Evolutionary conservation across 768 basidiomycete genomes (phyloP).

Genomic region (Ramaria rubella): DNA sequence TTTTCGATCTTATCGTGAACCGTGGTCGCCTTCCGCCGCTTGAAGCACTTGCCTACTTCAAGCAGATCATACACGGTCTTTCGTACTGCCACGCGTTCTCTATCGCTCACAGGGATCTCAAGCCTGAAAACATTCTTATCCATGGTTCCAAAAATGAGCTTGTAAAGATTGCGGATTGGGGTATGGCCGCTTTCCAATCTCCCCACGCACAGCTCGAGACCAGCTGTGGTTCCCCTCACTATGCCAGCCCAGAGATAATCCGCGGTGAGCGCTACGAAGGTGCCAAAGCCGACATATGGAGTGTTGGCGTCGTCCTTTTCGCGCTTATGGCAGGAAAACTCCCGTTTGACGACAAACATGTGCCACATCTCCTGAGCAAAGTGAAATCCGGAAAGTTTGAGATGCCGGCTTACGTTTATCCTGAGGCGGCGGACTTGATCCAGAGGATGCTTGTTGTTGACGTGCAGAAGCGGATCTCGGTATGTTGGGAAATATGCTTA

Average conservation of each 20-base stretch:
- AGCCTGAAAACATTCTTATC: constrained; percentile 95
- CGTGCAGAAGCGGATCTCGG: constrained; percentile 71
- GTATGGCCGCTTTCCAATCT: constrained; percentile 94
- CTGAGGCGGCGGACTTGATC: constrained; percentile 79
- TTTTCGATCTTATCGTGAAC: constrained; percentile 94
- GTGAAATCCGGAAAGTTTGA: constrained; percentile 84
- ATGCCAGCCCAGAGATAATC: constrained; percentile 95
- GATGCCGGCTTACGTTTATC: constrained; percentile 74
- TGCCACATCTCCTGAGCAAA: constrained; percentile 68
- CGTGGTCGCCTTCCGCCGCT: constrained; percentile 70
- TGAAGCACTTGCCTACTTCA: constrained; percentile 89
- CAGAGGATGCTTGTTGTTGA: constrained; percentile 86
- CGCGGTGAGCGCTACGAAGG: constrained; percentile 86
- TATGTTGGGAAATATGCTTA: constrained; percentile 23
- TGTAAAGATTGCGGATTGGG: constrained; percentile 97
- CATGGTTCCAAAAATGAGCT: constrained; percentile 73
- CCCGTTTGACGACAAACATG: constrained; percentile 91
- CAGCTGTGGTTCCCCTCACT: constrained; percentile 94
- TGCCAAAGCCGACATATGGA: constrained; percentile 92
- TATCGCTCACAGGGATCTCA: constrained; percentile 96
- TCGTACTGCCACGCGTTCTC: constrained; percentile 97
- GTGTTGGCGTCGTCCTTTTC: constrained; percentile 89
- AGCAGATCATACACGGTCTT: constrained; percentile 91
- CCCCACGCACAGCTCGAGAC: constrained; percentile 84
- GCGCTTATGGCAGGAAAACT: constrained; percentile 85